Percentiles rank a stretch among this genome's conserved stretches.
Conservation (phyloP, 805 yeast species). For the Myxozyma vanderwaltii region DNA sequence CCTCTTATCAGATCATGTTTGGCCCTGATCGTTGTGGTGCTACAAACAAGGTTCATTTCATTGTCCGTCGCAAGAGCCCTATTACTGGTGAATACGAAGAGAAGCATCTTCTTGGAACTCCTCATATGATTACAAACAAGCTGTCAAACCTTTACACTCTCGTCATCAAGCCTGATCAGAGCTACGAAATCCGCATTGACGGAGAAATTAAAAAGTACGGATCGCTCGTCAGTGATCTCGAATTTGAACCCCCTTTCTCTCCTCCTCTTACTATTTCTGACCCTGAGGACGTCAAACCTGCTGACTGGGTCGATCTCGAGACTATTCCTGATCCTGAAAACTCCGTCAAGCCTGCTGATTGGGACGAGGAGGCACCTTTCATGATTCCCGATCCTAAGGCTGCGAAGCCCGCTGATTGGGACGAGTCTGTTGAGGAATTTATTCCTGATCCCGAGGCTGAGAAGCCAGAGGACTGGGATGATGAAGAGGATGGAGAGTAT, state of each 20-base stretch:
- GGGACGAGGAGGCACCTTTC: conserved; percentile 73
- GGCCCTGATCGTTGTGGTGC: conserved; percentile 93
- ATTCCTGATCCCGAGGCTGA: conserved; percentile 68
- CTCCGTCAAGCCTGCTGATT: conserved; percentile 73
- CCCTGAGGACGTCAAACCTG: conserved; percentile 63
- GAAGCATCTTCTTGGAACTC: conserved; percentile 67
- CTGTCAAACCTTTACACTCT: conserved; percentile 72
- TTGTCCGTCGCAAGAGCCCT: conserved; percentile 62
- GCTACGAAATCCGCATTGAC: conserved; percentile 78
- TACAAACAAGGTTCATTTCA: conserved; percentile 77
- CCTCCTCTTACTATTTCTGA: conserved; percentile 69
- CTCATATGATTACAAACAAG: conserved; percentile 61
- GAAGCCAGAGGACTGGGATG: conserved; percentile 83
- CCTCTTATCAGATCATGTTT: conserved; percentile 86
- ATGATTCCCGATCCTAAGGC: conserved; percentile 69
- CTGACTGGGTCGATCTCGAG: conserved; percentile 76
- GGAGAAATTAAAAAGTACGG: conserved; percentile 77
- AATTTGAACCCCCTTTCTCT: conserved; percentile 64
- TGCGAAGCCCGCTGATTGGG: conserved; percentile 76
- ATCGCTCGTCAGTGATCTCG: conserved; percentile 56
- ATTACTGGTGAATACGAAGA: conserved; percentile 61
- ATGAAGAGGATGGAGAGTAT: conserved; percentile 89
- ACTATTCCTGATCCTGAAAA: conserved; percentile 67
- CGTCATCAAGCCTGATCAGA: conserved; percentile 63
- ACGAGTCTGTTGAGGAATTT: conserved; percentile 58